Conservation (phyloP, 2,329 filamentous ascomycete species). For the Ceratocystis albifundus region DNA sequence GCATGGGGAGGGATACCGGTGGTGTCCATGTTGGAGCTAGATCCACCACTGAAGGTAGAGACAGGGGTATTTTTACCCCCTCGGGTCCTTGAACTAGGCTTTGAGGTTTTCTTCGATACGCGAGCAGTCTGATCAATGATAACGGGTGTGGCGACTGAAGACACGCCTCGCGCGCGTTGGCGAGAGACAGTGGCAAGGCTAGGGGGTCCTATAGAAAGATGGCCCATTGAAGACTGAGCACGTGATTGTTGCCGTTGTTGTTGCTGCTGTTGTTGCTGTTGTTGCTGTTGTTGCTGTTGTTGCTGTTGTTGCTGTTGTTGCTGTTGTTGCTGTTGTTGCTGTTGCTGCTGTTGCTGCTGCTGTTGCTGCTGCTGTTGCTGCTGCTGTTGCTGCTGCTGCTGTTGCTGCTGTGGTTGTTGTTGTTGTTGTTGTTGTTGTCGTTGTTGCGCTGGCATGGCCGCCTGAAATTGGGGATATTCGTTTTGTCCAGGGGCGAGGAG, state of each 20-base stretch:
- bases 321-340: background rate
- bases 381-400: background rate
- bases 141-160: background rate
- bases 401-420: too few relatives aligned
- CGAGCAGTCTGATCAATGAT: background rate
- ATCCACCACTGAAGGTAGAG: slow-evolving; percentile 27
- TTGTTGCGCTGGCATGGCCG: background rate
- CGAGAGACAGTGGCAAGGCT: background rate
- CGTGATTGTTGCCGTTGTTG: slow-evolving; percentile 26
- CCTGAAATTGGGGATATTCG: slow-evolving; percentile 4
- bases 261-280: background rate
- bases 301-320: background rate
- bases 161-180: background rate
- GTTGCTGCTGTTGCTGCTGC: background rate
- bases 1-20: slow-evolving; percentile 40
- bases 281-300: background rate
- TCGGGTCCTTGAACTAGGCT: background rate
- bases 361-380: background rate
- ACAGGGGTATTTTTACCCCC: background rate
- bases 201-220: background rate
- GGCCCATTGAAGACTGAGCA: slow-evolving; percentile 25
- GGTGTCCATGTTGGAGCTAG: slow-evolving; percentile 36
- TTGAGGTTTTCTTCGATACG: background rate
- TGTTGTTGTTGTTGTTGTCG: background rate
- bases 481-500: background rate